Evolutionary conservation across 129 eudicot species (phyloP).

Genomic region (Centella asiatica): DNA sequence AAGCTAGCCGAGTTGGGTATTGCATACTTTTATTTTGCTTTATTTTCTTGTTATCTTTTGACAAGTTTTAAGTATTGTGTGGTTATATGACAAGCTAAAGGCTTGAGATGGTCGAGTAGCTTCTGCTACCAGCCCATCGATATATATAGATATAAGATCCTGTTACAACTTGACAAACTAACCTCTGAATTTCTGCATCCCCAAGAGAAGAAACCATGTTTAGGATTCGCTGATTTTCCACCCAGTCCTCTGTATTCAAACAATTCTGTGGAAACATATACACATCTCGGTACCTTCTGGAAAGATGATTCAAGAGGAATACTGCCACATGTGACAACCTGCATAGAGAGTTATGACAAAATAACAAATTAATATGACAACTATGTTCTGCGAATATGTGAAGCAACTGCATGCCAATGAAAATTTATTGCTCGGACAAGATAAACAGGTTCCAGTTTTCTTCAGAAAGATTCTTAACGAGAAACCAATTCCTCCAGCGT

Average conservation of each 20-base stretch:
- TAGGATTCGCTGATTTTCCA: conserved; percentile 78
- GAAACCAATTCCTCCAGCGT: too few species aligned
- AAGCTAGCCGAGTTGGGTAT: too few species aligned
- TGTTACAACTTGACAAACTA: conserved; percentile 17
- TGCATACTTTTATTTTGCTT: too few species aligned
- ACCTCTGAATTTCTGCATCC: conserved; percentile 92
- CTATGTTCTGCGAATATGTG: not conserved
- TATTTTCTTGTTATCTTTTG: too few species aligned
- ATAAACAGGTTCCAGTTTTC: not conserved
- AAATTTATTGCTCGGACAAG: not conserved
- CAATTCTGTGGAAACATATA: conserved; percentile 75
- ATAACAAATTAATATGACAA: not conserved
- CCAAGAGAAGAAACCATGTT: conserved; percentile 76
- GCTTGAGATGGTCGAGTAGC: not conserved
- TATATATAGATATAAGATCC: not conserved
- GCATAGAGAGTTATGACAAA: not conserved
- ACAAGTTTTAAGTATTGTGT: too few species aligned
- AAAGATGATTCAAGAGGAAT: conserved; percentile 87
- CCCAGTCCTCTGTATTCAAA: conserved; percentile 85
- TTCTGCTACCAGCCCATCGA: not conserved
- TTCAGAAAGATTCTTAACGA: not conserved
- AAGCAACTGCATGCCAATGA: not conserved
- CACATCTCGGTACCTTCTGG: conserved; percentile 75
- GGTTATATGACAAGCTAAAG: not conserved
- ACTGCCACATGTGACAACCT: conserved; percentile 98